These are phyloP conservation scores for Ceratobasidium sp. DNA, from an alignment of 1,284 basidiomycete species.

Conservation along the genomic window DNA sequence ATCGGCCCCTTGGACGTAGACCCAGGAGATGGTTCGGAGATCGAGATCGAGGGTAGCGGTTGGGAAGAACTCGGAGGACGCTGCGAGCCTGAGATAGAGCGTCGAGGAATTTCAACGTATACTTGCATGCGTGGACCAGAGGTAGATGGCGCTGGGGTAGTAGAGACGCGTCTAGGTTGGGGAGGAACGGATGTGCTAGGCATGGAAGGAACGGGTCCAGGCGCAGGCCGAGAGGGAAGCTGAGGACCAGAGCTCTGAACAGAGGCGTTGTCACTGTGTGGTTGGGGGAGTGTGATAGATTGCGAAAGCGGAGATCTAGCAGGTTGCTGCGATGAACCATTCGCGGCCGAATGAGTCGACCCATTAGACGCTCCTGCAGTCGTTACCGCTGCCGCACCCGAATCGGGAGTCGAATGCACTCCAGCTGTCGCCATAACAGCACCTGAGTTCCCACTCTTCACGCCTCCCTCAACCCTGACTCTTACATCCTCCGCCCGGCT, in stretches of 20 bases:
- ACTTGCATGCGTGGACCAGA: conserved; percentile 32
- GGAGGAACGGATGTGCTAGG: not conserved
- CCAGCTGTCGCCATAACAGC: not conserved
- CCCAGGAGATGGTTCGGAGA: conserved; percentile 3
- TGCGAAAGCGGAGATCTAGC: conserved; percentile 12
- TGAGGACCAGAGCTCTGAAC: not conserved
- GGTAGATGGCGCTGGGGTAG: not conserved
- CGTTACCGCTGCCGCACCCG: not conserved
- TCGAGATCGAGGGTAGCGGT: conserved; percentile 14
- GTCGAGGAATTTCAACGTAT: conserved; percentile 29
- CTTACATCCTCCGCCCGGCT: conserved; percentile 71
- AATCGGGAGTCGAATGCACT: not conserved
- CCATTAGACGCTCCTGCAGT: not conserved
- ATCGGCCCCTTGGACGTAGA: not conserved
- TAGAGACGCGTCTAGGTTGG: not conserved
- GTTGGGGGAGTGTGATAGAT: not conserved
- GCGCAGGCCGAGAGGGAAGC: not conserved
- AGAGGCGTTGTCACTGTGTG: not conserved
- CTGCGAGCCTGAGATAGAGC: conserved; percentile 17
- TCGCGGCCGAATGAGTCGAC: not conserved
- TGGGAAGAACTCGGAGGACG: not conserved
- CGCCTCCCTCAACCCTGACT: not conserved
- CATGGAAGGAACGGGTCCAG: not conserved
- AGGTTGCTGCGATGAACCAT: not conserved
- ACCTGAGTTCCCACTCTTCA: too few relatives aligned